phyloP scores from a whole-genome alignment of 2,329 filamentous ascomycete species.

The Cryphonectria nitschkei region DNA sequence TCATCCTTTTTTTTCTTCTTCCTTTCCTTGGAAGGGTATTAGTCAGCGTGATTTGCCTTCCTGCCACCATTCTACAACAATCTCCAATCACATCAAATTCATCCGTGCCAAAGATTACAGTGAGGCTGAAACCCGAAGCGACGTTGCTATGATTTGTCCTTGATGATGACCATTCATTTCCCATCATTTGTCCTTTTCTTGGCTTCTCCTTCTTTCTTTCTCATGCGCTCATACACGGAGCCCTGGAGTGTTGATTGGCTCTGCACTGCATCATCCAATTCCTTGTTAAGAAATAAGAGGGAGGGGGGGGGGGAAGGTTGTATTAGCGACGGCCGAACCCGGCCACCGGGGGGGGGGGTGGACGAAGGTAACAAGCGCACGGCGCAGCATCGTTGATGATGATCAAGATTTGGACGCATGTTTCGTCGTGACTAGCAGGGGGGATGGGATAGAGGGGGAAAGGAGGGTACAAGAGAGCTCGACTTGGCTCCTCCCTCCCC shows the following conservation, averaged over 20 bases:
- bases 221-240: background rate
- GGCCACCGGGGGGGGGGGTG: background rate
- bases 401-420: conserved; percentile 4
- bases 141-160: background rate
- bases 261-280: background rate
- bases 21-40: background rate
- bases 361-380: background rate
- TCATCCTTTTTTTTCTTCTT: background rate
- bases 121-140: background rate
- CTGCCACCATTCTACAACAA: no score
- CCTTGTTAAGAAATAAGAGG: no score
- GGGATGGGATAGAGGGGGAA: no score
- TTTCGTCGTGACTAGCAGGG: background rate
- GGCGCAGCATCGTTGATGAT: no score
- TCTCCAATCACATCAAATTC: no score
- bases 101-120: background rate
- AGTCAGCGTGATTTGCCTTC: no score
- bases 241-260: background rate
- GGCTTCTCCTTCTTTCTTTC: background rate
- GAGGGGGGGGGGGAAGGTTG: background rate
- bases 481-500: background rate
- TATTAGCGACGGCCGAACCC: background rate
- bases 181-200: background rate
- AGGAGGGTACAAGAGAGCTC: background rate
- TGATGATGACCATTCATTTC: background rate